Conservation (phyloP, 2,329 filamentous ascomycete species). For the Tolypocladium tropicale region DNA sequence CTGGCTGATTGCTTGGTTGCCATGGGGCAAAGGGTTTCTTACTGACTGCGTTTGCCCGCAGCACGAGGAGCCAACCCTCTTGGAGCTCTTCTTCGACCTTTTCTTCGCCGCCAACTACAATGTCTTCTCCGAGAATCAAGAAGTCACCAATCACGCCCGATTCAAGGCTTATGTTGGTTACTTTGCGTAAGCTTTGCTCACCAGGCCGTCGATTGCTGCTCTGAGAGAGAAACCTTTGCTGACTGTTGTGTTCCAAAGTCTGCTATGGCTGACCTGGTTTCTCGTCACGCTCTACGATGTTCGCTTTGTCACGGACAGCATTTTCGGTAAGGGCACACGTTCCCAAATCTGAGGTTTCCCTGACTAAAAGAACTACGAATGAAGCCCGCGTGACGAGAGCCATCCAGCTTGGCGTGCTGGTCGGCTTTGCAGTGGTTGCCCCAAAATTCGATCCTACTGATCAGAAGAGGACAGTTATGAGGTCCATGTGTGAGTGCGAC, state of each 20-base stretch:
- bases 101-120: constrained; percentile 50
- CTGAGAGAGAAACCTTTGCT: neutral
- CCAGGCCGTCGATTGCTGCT: neutral
- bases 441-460: constrained; percentile 29
- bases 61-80: constrained; percentile 24
- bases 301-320: constrained; percentile 52
- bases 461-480: constrained; percentile 26
- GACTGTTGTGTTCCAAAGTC: constrained; percentile 15
- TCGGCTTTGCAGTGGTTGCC: constrained; percentile 53
- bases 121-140: constrained; percentile 35
- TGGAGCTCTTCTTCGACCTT: constrained; percentile 28
- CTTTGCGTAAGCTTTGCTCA: constrained; percentile 15
- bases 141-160: constrained; percentile 18
- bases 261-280: constrained; percentile 62
- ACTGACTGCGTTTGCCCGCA: constrained; percentile 3
- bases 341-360: neutral
- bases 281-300: constrained; percentile 55
- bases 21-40: neutral
- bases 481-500: constrained; percentile 25
- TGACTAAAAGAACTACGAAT: neutral
- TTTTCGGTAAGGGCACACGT: constrained; percentile 33
- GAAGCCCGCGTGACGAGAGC: constrained; percentile 44
- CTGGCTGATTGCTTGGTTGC: too few species aligned
- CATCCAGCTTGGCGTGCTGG: constrained; percentile 52
- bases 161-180: constrained; percentile 26